Conservation (phyloP, 75 land plant genomes). For the Gnetum montanum region DNA sequence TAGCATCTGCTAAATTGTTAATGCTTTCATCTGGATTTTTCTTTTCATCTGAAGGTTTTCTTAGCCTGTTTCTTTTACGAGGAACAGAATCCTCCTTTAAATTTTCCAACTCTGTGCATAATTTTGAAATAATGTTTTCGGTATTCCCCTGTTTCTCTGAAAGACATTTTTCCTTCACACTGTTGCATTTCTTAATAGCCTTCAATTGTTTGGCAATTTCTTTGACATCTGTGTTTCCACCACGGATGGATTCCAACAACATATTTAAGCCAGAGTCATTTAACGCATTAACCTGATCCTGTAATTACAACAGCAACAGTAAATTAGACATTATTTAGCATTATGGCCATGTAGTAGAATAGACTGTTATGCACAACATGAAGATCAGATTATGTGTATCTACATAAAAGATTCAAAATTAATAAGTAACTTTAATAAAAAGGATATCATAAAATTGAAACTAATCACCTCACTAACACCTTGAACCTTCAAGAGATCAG, state of each 20-base stretch:
- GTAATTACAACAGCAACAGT: neutral
- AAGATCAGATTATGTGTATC: neutral
- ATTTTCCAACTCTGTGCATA: too few species aligned
- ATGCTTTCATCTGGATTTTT: too few species aligned
- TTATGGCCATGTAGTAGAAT: neutral
- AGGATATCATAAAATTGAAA: neutral
- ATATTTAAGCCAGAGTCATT: neutral
- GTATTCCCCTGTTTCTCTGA: neutral
- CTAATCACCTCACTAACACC: constrained; percentile 7
- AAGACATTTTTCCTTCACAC: neutral
- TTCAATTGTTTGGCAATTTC: constrained; percentile 3
- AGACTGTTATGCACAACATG: neutral
- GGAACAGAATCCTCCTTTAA: too few species aligned
- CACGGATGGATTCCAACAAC: neutral
- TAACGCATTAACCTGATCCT: neutral
- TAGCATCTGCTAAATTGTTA: too few species aligned
- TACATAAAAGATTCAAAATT: neutral
- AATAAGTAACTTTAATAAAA: neutral
- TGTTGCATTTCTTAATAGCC: neutral
- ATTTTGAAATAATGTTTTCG: too few species aligned
- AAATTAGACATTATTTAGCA: neutral
- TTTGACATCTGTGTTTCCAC: constrained; percentile 2
- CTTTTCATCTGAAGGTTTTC: too few species aligned
- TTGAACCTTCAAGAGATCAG: constrained; percentile 38
- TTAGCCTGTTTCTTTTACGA: too few species aligned